These are phyloP conservation scores for Martensiomyces pterosporus DNA, from an alignment of 192 early-diverging fungal species.

Conservation along the genomic window DNA sequence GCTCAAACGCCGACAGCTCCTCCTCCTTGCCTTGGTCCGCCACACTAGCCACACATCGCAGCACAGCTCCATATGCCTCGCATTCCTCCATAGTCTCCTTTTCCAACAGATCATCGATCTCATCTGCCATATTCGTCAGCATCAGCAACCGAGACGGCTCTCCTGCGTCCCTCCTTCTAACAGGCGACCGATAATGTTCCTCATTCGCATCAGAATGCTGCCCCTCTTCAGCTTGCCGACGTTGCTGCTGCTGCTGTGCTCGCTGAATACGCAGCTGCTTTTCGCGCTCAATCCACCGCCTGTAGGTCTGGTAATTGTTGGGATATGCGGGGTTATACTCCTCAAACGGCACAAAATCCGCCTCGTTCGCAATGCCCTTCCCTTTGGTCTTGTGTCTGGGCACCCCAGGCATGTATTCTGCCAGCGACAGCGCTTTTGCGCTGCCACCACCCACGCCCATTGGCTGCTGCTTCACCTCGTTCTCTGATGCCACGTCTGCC, in stretches of 20 bases:
- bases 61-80: conserved; percentile 25
- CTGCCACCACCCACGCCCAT: background rate
- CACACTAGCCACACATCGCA: conserved; percentile 10
- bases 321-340: conserved; percentile 35
- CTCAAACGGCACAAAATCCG: conserved; percentile 25
- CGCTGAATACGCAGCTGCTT: conserved; percentile 4
- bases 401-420: conserved; percentile 21
- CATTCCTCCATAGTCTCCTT: conserved; percentile 34
- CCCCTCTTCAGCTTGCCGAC: too few relatives aligned
- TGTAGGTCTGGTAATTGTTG: conserved; percentile 35
- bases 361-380: background rate
- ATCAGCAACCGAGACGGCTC: conserved; percentile 16
- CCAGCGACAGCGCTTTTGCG: conserved; percentile 13
- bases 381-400: background rate
- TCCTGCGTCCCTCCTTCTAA: conserved; percentile 6
- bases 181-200: too few relatives aligned
- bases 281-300: conserved; percentile 17
- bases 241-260: too few relatives aligned
- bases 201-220: too few relatives aligned
- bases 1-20: conserved; percentile 10
- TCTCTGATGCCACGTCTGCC: background rate
- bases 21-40: background rate
- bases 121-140: conserved; percentile 39
- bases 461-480: background rate
- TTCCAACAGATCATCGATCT: conserved; percentile 28